Evolutionary conservation across 768 basidiomycete species (phyloP), one percentile per base, ranked within the genome.

Genomic region (Lentinula guzmanii): DNA sequence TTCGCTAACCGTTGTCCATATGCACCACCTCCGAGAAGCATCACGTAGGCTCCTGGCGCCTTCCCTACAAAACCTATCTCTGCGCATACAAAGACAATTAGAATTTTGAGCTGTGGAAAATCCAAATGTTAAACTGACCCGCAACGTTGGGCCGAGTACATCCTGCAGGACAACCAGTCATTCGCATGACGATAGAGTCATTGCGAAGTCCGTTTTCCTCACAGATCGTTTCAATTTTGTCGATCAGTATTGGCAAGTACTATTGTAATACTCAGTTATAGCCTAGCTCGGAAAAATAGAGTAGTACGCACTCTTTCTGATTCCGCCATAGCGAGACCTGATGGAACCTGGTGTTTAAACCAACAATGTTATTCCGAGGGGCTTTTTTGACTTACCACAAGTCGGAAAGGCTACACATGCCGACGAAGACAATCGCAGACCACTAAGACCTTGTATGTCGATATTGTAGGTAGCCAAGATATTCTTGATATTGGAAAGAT

Each of bases 321-420:
- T 66, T 83, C 82, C 3, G 79, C 82, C 76, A 78, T 77, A 0
- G 75, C 79, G 65, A 81, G 71, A 48, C 77, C 68, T 68, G n/a
- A 39, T n/a, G 45, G n/a, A 3, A 8, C 18, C 53, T 21, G 48
- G 8, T 62, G 4, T 68, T 58, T 21, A 57, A 45, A n/a, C 3
- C 11, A n/a, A 35, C 5, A 42, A 24, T 50, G 4, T 52, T 24
- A 24, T 15, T 52, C 13, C 28, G 28, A 28, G 28, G 28, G 39
- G 46, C 5, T 39, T 10, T 21, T 5, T n/a, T 46, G 42, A 77
- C 83, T 58, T 64, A 87, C 87, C 92, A 72, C 94, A 98, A 11
- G 95, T 98, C 1, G 97, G 97, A 81, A 98, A 95, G 2, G 96
- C 89, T 61, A 99, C 97, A 75, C 97, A 99, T 13, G 97, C 96